Evolutionary conservation across 495 filamentous ascomycete genomes (phyloP).

Genomic region (Extremus antarcticus): DNA sequence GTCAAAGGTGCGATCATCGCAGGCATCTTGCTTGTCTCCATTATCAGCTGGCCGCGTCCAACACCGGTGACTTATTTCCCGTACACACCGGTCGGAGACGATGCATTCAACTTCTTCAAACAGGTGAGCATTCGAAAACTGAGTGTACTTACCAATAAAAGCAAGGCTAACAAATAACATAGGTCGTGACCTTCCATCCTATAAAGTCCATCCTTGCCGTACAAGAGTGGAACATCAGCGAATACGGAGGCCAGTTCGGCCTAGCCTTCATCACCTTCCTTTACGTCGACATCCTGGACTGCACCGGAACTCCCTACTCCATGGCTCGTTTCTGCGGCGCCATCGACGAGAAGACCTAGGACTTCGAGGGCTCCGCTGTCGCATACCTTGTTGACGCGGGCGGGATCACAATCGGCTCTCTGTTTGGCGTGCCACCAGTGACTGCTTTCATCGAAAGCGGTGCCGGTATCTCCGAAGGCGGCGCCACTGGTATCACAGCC

Average conservation of each 20-base stretch:
- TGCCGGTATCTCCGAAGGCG: slow-evolving; percentile 75
- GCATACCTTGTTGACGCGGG: slow-evolving; percentile 73
- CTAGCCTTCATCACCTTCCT: slow-evolving; percentile 73
- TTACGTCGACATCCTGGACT: slow-evolving; percentile 75
- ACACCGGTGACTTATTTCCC: slow-evolving; percentile 71
- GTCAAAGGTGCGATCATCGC: slow-evolving; percentile 73
- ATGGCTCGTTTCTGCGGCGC: slow-evolving; percentile 70
- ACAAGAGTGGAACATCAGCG: slow-evolving; percentile 56
- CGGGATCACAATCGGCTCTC: slow-evolving; percentile 63
- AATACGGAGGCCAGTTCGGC: slow-evolving; percentile 57
- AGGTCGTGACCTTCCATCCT: slow-evolving; percentile 68
- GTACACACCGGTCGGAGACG: slow-evolving; percentile 51
- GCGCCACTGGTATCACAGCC: slow-evolving; percentile 71
- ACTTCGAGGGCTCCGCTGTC: slow-evolving; percentile 68
- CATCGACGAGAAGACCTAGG: slow-evolving; percentile 60
- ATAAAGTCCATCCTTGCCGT: slow-evolving; percentile 54
- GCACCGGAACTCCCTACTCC: slow-evolving; percentile 67
- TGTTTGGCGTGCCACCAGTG: slow-evolving; percentile 63
- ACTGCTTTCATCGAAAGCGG: slow-evolving; percentile 78
- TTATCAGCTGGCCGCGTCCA: slow-evolving; percentile 70
- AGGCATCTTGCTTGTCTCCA: slow-evolving; percentile 68
- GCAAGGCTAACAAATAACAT: too few species aligned
- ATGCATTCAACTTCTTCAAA: slow-evolving; percentile 70
- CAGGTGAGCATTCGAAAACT: too few species aligned
- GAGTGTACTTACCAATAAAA: too few species aligned